Evolutionary conservation across 495 filamentous ascomycete genomes (phyloP).

Genomic region (Stereocaulon alpinum): DNA sequence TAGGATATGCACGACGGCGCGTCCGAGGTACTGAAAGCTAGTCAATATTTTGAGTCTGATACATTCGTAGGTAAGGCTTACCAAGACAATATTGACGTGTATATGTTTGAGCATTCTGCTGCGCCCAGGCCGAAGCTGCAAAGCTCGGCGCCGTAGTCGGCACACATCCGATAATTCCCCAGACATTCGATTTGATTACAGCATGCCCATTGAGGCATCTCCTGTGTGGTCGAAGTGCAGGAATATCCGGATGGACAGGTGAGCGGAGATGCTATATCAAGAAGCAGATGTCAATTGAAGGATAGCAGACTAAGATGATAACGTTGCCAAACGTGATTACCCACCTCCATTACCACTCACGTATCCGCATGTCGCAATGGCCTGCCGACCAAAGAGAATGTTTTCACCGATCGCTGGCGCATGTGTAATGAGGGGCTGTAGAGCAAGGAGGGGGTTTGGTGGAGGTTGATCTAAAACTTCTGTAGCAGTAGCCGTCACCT

Average conservation of each 20-base stretch:
- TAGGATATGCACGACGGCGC: conserved; percentile 3
- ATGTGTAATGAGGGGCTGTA: not conserved
- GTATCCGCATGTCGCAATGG: not conserved
- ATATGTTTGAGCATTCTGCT: not conserved
- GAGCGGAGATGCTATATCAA: not conserved
- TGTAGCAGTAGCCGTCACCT: no score
- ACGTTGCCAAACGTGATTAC: not conserved
- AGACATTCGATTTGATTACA: not conserved
- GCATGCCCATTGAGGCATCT: not conserved
- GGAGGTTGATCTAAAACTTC: no score
- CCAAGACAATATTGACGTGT: conserved; percentile 5
- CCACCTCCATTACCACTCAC: not conserved
- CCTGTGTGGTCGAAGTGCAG: not conserved
- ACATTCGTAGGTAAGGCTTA: not conserved
- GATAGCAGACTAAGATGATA: not conserved
- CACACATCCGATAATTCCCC: not conserved
- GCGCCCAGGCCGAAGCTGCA: not conserved
- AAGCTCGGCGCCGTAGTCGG: not conserved
- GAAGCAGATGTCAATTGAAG: not conserved
- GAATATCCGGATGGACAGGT: not conserved
- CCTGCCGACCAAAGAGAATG: not conserved
- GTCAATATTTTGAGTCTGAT: not conserved
- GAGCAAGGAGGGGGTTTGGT: no score
- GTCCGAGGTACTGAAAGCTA: not conserved
- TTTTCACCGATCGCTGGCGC: not conserved